Base-by-base conservation (phyloP, 129 eudicot species). In the Sambucus nigra region DNA sequence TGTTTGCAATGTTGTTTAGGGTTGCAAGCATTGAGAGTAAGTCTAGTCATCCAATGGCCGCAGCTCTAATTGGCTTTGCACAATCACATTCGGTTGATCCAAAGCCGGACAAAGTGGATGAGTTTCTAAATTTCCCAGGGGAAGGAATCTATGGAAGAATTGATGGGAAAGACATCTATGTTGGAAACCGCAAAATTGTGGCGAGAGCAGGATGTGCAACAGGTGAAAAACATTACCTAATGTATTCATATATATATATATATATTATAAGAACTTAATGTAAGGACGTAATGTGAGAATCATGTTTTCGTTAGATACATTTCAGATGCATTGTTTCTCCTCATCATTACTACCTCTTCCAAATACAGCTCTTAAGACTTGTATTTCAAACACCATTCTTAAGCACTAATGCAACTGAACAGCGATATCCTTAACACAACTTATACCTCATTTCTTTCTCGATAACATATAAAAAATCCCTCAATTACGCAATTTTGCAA, bases 11-110 rank as follows among this genome's bases (percentile, higher is more conserved):
- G 26, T 46, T 25, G 24, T 19, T 0, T 48, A 89, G 98, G 98
- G 80, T 85, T 49, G 69, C 98, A 12, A 89, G 98, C 63, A 73
- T 79, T 2, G 99, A 85, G 74, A 75, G 84, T 38, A 85, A 79
- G 87, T 82, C 99, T 16, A 79, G 89, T 63, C 99, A 91, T 77
- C 99, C 99, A 12, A 85, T 91, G 88, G 95, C 95, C 29, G 78
- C 77, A 25, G 78, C 95, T 17, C 68, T 91, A 33, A 60, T 86
- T 53, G 82, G 79, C 41, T 79, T 63, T 68, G 95, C 84, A 7
- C 55, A 75, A 12, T 56, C 76, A 5, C 63, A 65, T 15, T 66
- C 74, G 12, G 48, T 91, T 7, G 69, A 74, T 63, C 87, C 89
- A 17, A 75, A 72, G 42, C 94, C 87, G 2, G 95, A 86, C 3